Base-by-base conservation (phyloP, 1,284 basidiomycete genomes). In the Cutaneotrichosporon spelunceum region DNA sequence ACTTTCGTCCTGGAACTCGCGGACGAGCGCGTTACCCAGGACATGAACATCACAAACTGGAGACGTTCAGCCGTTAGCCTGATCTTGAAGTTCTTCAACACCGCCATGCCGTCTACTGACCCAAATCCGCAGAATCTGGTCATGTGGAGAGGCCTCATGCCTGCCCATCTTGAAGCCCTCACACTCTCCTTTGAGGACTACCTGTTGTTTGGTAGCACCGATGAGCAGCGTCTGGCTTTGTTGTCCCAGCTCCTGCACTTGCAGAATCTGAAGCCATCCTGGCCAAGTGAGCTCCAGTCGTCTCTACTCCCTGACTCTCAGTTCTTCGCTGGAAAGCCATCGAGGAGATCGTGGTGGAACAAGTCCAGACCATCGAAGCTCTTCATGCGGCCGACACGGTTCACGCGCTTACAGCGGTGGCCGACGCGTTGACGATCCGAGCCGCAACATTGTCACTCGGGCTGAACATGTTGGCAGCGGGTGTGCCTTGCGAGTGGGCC, bases 121-220 rank as follows among this genome's bases (percentile, higher is more conserved):
- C 61, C 68, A 11, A 60, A 49, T 0, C 68, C 71, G 0, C 70
- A 72, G 21, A 69, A 68, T 21, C 57, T 72, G 14, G 66, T 70
- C 11, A 66, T 73, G 8, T 59, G 70, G 30, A 53, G 65, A 14
- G 53, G 61, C 8, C 36, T 78, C 5, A 56, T 72, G 11, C 70
- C 74, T 0, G 53, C 68, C 0, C 76, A 74, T 2, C 62, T 75
- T 11, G 29, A 44, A 10, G 72, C 72, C 0, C 64, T 76, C 16
- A 70, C 74, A 0, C 39, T 44, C 4, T 74, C 72, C 53, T 76
- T 74, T 39, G 73, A 75, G 39, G 73, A 73, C 34, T 65, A 68
- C 47, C 61, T 78, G 26, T 59, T 67, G 2, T 66, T 66, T n/a
- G 66, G 70, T 27, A 75, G 67, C 33, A 42, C 39, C 26, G 75